Percentiles rank a stretch among this genome's conserved stretches.
Evolutionary conservation across 2,329 filamentous ascomycete species (phyloP).

Genomic region (Diaporthe capsici): DNA sequence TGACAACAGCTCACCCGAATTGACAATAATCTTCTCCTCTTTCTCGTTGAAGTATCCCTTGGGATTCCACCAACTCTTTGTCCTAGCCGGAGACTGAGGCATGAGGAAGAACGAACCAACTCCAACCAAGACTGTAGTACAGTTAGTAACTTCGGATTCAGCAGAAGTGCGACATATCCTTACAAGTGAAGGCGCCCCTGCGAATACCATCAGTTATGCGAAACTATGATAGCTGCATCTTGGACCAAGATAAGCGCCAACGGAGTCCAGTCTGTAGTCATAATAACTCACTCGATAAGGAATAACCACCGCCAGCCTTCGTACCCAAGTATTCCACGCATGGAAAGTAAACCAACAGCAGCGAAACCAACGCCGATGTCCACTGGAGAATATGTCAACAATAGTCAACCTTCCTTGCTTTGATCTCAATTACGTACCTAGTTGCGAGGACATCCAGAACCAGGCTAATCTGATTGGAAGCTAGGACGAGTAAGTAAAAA

Average conservation of each 20-base stretch:
- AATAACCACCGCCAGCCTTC: conserved; percentile 58
- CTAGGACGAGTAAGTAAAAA: conserved; percentile 40
- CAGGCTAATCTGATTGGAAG: conserved; percentile 55
- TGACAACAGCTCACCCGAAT: conserved; percentile 44
- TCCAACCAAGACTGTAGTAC: conserved; percentile 27
- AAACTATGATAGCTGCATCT: not conserved
- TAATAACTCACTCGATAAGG: conserved; percentile 60
- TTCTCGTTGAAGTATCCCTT: conserved; percentile 42
- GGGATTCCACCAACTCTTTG: conserved; percentile 36
- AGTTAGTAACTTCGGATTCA: conserved; percentile 59
- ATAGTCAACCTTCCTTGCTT: no score
- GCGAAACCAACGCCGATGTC: conserved; percentile 19
- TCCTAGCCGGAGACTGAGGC: conserved; percentile 27
- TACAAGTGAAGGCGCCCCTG: conserved; percentile 17
- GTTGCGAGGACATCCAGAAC: conserved; percentile 50
- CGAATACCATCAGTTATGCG: not conserved
- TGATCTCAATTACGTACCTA: not conserved
- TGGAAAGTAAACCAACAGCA: conserved; percentile 47
- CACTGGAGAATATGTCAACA: not conserved
- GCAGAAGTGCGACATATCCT: not conserved
- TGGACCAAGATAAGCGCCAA: no score
- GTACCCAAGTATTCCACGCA: conserved; percentile 46
- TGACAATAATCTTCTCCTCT: conserved; percentile 69
- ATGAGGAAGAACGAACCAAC: conserved; percentile 35
- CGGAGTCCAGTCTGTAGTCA: no score